These are phyloP conservation scores for Saprolegnia parasitica DNA, from an alignment of 352 stramenopile genomes.

Conservation along the genomic window DNA sequence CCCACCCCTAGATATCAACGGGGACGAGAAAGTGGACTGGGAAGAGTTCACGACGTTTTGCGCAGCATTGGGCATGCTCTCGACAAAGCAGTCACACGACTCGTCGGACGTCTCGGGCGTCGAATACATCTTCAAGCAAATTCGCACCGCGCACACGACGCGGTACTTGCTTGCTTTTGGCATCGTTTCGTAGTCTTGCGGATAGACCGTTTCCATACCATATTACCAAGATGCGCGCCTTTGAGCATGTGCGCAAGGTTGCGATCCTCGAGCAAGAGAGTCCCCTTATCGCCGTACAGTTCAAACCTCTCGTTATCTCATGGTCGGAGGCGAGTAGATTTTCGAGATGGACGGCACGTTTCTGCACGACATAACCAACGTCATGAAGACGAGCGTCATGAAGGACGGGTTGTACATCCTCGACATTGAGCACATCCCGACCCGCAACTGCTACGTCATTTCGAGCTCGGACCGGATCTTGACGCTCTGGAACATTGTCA, in stretches of 20 bases:
- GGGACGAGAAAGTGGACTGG: conserved; percentile 68
- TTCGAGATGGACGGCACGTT: conserved; percentile 59
- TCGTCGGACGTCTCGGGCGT: conserved; percentile 20
- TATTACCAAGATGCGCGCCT: conserved; percentile 46
- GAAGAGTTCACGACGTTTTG: conserved; percentile 84
- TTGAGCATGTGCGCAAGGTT: conserved; percentile 46
- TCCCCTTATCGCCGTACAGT: conserved; percentile 43
- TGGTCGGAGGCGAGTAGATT: conserved; percentile 42
- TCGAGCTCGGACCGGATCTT: conserved; percentile 51
- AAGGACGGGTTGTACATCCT: conserved; percentile 39
- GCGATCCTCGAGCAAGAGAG: conserved; percentile 62
- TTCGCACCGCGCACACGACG: not conserved
- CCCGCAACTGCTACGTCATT: conserved; percentile 50
- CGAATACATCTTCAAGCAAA: conserved; percentile 24
- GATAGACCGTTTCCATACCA: conserved; percentile 61
- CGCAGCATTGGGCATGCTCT: conserved; percentile 55
- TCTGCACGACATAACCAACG: conserved; percentile 52
- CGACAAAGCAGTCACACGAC: conserved; percentile 36
- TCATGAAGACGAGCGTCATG: conserved; percentile 37
- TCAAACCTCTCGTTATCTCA: not conserved
- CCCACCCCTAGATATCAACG: conserved; percentile 59
- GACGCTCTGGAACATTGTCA: conserved; percentile 65
- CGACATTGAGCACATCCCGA: conserved; percentile 52
- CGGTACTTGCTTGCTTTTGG: conserved; percentile 13
- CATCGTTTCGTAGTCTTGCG: not conserved